These are phyloP conservation scores for Periconia sp. DNA, from an alignment of 2,329 filamentous ascomycete species.

Conservation along the genomic window DNA sequence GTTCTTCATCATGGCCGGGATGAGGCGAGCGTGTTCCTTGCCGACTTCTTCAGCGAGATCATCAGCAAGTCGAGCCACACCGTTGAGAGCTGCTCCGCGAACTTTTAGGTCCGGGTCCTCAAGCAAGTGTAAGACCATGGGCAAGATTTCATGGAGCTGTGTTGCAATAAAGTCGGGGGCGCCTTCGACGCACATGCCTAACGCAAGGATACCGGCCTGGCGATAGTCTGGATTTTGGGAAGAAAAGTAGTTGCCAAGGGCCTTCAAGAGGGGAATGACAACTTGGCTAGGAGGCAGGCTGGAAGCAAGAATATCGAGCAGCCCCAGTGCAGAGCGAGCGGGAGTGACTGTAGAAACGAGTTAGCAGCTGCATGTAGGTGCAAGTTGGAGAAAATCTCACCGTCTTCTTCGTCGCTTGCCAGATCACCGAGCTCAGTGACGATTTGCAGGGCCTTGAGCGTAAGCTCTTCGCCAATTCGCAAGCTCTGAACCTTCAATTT, in stretches of 20 bases:
- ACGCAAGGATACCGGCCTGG: conserved; percentile 86
- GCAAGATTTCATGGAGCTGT: conserved; percentile 85
- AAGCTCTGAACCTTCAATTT: conserved; percentile 95
- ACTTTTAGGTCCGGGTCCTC: conserved; percentile 85
- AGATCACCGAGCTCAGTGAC: conserved; percentile 85
- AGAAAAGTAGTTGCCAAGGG: conserved; percentile 81
- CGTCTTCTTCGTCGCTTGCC: conserved; percentile 75
- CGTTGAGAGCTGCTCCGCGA: conserved; percentile 83
- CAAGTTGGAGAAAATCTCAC: too few relatives aligned
- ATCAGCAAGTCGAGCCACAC: conserved; percentile 88
- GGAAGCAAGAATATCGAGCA: conserved; percentile 87
- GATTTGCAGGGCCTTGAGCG: conserved; percentile 85
- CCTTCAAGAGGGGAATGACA: conserved; percentile 87
- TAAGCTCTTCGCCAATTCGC: conserved; percentile 85
- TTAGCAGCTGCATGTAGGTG: too few relatives aligned
- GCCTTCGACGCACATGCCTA: conserved; percentile 94
- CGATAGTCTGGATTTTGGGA: conserved; percentile 78
- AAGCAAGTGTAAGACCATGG: conserved; percentile 81
- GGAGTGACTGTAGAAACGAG: too few relatives aligned
- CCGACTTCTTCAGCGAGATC: conserved; percentile 91
- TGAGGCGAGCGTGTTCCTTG: conserved; percentile 82
- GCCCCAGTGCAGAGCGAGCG: conserved; percentile 79
- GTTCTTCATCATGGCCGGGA: conserved; percentile 86
- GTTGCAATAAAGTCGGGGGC: conserved; percentile 97
- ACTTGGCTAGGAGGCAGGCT: conserved; percentile 93